Base-by-base conservation (phyloP, 2,329 filamentous ascomycete genomes). In the Stagonosporopsis rhizophila region DNA sequence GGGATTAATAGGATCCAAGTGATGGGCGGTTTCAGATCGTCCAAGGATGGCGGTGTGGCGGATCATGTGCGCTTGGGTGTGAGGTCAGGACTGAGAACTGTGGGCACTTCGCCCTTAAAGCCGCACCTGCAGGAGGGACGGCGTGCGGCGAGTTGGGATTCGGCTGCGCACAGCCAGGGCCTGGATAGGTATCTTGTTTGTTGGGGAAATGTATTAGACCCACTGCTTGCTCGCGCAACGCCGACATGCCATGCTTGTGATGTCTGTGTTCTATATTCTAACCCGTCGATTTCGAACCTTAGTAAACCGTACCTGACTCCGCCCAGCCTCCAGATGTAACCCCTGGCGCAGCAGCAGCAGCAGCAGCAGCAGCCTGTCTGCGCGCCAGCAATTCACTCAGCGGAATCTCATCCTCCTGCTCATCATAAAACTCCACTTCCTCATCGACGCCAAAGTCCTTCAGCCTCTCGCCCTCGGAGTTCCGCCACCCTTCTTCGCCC, bases 361-460 rank as follows among this genome's bases (percentile, higher is more conserved):
- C 44, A 7, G 60, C 45, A 23, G 59, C 52, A 1, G 54, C 52
- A 2, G 56, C 61, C 41, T 55, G 63, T 42, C 64, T 65, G 19
- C 68, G 58, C 22, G 67, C 68, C 40, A 92, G 75, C 14, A 94
- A 66, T 69, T 91, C 87, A 4, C 84, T 86, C 37, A 94, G 76
- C 0, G 90, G 90, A 14, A 94, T 77, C 65, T 92, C 87, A 40
- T 88, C 86, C 34, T 83, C 81, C 60, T 87, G 85, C 52, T 83
- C 81, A 58, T 87, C 85, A 25, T 86, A 85, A 42, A 87, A 87
- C 59, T 92, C 88, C 0, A 83, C 84, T 14, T 90, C 89, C 67
- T 92, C 89, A 64, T 94, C 91, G 0, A 95, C 90, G 1, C 91
- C 91, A 68, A 88, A 95, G 67, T 95, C 91, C 38, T 84, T 81